Percentiles rank a stretch among this genome's conserved stretches.
phyloP scores from a whole-genome alignment of 148 eudicot species.

The Oxyria digyna region DNA sequence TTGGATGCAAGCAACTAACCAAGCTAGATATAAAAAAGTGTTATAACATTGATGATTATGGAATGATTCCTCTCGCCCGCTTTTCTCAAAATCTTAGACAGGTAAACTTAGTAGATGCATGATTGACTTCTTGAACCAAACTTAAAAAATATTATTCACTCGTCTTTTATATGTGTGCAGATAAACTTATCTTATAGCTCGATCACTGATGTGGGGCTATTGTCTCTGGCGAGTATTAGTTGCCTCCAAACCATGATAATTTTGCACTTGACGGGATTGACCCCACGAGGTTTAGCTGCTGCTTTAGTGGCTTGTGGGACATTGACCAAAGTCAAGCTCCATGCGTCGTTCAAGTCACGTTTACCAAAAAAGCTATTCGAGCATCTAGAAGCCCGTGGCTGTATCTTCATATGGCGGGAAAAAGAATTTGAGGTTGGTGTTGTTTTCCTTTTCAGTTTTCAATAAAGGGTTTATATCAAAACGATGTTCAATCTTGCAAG shows the following conservation, averaged over 20 bases:
- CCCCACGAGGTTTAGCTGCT: constrained; percentile 57
- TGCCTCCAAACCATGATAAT: constrained; percentile 61
- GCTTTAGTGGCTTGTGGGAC: constrained; percentile 69
- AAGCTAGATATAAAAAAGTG: constrained; percentile 89
- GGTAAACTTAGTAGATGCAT: constrained; percentile 19
- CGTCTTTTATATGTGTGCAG: constrained; percentile 22
- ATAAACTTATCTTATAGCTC: constrained; percentile 66
- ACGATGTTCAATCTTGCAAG: neutral
- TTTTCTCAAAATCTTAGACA: constrained; percentile 81
- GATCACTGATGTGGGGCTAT: constrained; percentile 63
- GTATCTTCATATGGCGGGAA: constrained; percentile 55
- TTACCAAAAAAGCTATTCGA: constrained; percentile 41
- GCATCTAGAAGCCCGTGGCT: constrained; percentile 68
- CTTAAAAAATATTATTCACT: neutral
- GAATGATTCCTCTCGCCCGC: constrained; percentile 78
- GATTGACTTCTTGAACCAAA: neutral
- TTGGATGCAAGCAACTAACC: constrained; percentile 69
- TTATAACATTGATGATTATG: constrained; percentile 57
- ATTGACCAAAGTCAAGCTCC: constrained; percentile 71
- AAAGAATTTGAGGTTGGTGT: constrained; percentile 59
- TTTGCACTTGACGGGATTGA: constrained; percentile 57
- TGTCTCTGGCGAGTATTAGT: constrained; percentile 63
- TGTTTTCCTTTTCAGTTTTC: neutral
- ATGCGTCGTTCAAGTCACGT: constrained; percentile 35
- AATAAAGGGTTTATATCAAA: neutral